These are phyloP conservation scores for Peniophora sp. DNA, from an alignment of 1,284 basidiomycete species.

Conservation along the genomic window DNA sequence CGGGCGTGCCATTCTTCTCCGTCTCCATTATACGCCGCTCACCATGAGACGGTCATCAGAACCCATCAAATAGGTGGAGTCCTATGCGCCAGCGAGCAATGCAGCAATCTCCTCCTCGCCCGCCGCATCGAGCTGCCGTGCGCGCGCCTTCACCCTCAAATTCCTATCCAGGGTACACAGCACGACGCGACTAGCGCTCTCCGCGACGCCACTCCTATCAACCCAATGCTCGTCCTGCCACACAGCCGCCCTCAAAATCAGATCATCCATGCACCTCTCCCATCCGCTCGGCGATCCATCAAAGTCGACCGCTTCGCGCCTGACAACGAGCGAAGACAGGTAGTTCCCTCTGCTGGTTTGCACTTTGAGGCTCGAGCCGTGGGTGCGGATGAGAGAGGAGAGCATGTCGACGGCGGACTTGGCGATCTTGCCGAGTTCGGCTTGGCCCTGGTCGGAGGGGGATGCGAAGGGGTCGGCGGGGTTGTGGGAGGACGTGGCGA, in stretches of 20 bases:
- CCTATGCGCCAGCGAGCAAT: slow-evolving; percentile 35
- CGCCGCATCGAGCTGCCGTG: slow-evolving; percentile 70
- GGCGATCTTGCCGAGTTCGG: slow-evolving; percentile 60
- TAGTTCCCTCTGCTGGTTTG: slow-evolving; percentile 96
- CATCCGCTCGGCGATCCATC: slow-evolving; percentile 28
- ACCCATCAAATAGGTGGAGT: too few relatives aligned
- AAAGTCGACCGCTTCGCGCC: slow-evolving; percentile 83
- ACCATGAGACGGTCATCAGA: too few relatives aligned
- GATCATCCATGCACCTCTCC: slow-evolving; percentile 88
- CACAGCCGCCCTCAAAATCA: slow-evolving; percentile 84
- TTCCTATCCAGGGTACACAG: slow-evolving; percentile 90
- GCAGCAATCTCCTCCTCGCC: slow-evolving; percentile 67
- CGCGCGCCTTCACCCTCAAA: slow-evolving; percentile 78
- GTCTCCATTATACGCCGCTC: too few relatives aligned
- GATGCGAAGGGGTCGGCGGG: slow-evolving; percentile 35
- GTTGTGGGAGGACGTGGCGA: slow-evolving; percentile 33
- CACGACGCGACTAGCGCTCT: slow-evolving; percentile 71
- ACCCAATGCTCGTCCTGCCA: slow-evolving; percentile 94
- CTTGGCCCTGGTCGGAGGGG: too few relatives aligned
- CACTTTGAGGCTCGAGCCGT: slow-evolving; percentile 78
- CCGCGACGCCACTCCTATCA: slow-evolving; percentile 64
- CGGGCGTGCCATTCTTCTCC: too few relatives aligned
- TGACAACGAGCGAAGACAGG: slow-evolving; percentile 73
- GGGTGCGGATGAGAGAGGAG: slow-evolving; percentile 67
- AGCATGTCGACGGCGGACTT: slow-evolving; percentile 69